phyloP scores from a whole-genome alignment of 148 eudicot genomes.

The Camellia sinensis region DNA sequence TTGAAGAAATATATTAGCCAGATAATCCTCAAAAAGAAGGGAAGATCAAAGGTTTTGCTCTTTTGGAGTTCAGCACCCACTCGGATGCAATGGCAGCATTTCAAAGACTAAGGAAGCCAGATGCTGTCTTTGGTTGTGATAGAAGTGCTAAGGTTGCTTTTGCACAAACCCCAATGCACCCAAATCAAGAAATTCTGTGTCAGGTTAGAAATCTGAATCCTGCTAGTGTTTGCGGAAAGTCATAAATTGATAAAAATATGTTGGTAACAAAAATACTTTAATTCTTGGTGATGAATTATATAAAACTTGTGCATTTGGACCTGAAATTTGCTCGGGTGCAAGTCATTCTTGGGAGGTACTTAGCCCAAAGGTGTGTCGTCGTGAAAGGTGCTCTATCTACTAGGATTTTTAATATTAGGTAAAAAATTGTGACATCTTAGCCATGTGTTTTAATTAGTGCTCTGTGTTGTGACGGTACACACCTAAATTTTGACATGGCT shows the following conservation, averaged over 20 bases:
- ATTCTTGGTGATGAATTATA: neutral
- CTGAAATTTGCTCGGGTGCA: neutral
- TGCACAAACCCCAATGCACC: constrained; percentile 20
- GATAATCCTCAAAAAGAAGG: constrained; percentile 23
- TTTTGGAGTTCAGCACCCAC: constrained; percentile 33
- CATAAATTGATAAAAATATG: neutral
- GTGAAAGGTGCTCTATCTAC: neutral
- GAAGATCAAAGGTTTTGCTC: constrained; percentile 33
- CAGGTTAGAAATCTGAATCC: constrained; percentile 19
- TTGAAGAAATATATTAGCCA: constrained; percentile 29
- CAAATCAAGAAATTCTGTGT: constrained; percentile 13
- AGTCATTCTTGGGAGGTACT: neutral
- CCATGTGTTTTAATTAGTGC: neutral
- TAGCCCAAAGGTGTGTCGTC: neutral
- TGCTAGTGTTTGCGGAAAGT: neutral
- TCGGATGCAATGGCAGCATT: constrained; percentile 35
- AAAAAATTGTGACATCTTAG: neutral
- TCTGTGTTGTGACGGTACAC: no score
- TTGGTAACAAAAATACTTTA: neutral
- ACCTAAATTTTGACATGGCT: no score
- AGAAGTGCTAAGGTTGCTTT: constrained; percentile 35
- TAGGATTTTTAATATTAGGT: neutral
- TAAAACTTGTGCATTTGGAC: neutral
- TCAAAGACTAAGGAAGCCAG: constrained; percentile 29
- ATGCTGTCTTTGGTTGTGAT: constrained; percentile 30